phyloP scores from a whole-genome alignment of 129 eudicot species.

The Logfia minima region DNA sequence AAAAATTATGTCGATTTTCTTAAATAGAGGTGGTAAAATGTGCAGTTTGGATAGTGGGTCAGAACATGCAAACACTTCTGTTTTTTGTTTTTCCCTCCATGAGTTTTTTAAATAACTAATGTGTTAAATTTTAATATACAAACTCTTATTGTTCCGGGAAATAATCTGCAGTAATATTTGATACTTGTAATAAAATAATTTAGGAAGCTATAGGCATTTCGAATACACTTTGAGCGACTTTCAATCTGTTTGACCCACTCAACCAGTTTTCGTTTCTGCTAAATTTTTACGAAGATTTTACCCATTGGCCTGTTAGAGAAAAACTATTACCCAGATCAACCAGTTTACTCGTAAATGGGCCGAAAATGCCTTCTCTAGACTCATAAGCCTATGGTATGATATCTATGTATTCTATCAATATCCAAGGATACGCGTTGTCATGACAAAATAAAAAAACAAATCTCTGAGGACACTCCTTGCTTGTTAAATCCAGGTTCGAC shows the following conservation, averaged over 20 bases:
- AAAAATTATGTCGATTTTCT: neutral
- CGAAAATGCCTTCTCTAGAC: neutral
- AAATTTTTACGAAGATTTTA: too few relatives aligned
- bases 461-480: slow-evolving; percentile 9
- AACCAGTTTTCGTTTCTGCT: too few relatives aligned
- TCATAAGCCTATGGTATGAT: neutral
- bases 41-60: neutral
- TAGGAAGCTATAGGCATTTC: too few relatives aligned
- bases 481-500: slow-evolving; percentile 56
- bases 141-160: neutral
- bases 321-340: neutral
- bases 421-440: neutral
- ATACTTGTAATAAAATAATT: too few relatives aligned
- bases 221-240: too few relatives aligned
- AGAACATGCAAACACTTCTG: neutral
- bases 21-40: neutral
- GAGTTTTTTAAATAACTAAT: too few relatives aligned
- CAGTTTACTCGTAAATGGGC: neutral
- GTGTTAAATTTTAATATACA: neutral
- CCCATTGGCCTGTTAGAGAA: neutral
- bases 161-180: neutral
- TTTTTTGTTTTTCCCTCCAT: neutral
- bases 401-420: neutral
- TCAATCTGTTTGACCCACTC: too few relatives aligned
- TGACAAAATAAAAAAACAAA: neutral